Evolutionary conservation across 2,329 filamentous ascomycete genomes (phyloP), one percentile per base, ranked within the genome.

Genomic region (Neocucurbitaria cava): DNA sequence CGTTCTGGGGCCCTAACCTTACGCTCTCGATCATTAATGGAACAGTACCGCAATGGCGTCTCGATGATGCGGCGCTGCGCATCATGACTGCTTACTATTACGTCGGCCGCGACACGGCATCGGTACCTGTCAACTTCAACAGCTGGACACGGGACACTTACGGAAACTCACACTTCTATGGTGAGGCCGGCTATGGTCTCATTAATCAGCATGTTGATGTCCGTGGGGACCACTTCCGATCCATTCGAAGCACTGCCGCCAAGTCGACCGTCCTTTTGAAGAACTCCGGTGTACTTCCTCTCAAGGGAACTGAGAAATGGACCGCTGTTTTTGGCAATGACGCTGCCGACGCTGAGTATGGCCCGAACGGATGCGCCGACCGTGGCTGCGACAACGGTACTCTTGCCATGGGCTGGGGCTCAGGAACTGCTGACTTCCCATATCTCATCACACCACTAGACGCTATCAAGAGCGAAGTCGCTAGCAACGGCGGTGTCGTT

Each of bases 31-130:
- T 97, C 5, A 77, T 96, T 64, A 97, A 98, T 70, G 93, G 93
- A 31, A 96, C 92, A 0, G 80, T 98, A 28, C 91, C 94, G 0
- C 86, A 90, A 64, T 96, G 90, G 84, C 86, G 94, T 46, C 74
- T 98, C 9, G 93, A 97, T 65, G 95, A 98, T 71, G 96, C 96
- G 89, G 91, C 87, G 5, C 89, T 92, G 76, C 87, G 95, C 65
- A 96, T 90, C 61, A 82, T 91, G 77, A 81, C 86, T 46, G 85
- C 84, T 3, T 88, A 84, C 73, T 89, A 86, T 74, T 85, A 84
- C 64, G 85, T 88, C 44, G 85, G 83, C 53, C 83, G 85, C 48
- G 83, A 85, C 51, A 73, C 73, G 38, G 66, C 74, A 60, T 72
- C 78, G 35, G 77, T 81, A 21, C 81, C 82, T 1, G 87, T 90